A percentile compares a stretch with the other conserved stretches of the same genome.
phyloP scores from a whole-genome alignment of 495 filamentous ascomycete species.

The Podospora australis region DNA sequence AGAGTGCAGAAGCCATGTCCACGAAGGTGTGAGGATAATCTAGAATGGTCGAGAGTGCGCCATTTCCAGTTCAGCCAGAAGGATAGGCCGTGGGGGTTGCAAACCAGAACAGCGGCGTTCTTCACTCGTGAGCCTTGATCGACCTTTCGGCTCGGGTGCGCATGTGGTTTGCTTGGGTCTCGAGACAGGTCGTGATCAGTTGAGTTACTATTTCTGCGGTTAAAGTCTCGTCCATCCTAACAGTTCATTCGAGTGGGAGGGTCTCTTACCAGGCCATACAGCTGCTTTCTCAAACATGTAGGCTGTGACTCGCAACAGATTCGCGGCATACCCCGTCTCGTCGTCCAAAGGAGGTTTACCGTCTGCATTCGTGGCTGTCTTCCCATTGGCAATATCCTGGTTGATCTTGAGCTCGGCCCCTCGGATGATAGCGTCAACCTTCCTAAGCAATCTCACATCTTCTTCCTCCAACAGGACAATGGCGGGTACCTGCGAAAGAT shows the following conservation, averaged over 20 bases:
- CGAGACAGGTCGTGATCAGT: constrained; percentile 80
- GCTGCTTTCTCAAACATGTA: constrained; percentile 84
- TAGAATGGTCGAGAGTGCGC: no score
- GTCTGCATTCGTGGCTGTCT: constrained; percentile 42
- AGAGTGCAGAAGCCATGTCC: no score
- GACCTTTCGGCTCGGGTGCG: constrained; percentile 61
- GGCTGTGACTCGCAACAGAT: constrained; percentile 80
- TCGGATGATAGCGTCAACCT: constrained; percentile 73
- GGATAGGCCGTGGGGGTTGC: background rate
- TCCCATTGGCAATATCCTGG: constrained; percentile 33
- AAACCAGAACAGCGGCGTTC: no score
- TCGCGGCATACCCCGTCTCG: constrained; percentile 70
- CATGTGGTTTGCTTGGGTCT: constrained; percentile 79
- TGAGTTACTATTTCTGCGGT: constrained; percentile 80
- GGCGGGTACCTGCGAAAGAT: constrained; percentile 68
- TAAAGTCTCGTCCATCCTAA: no score
- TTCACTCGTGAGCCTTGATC: constrained; percentile 25
- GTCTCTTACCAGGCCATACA: constrained; percentile 80
- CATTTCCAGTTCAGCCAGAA: no score
- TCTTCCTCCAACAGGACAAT: constrained; percentile 91
- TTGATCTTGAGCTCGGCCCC: constrained; percentile 78
- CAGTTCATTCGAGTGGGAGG: no score
- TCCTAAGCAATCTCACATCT: constrained; percentile 78
- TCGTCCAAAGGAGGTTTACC: constrained; percentile 52
- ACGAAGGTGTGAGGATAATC: no score